phyloP scores from a whole-genome alignment of 2,329 filamentous ascomycete species.

The Fusarium tanahbumbuense region DNA sequence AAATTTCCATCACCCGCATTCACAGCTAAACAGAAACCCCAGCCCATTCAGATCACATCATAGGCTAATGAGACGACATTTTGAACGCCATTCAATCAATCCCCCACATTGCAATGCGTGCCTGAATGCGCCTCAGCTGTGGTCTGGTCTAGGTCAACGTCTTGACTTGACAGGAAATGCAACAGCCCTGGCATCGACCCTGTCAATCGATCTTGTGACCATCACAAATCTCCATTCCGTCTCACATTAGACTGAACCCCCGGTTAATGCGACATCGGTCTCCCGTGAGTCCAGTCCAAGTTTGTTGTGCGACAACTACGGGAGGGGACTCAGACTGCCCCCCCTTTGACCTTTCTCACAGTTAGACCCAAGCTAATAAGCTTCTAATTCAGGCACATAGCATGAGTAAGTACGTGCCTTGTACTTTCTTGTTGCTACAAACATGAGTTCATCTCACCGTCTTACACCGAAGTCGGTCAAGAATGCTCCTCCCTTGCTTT shows the following conservation, averaged over 20 bases:
- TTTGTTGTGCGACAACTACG: background rate
- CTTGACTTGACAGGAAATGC: constrained; percentile 23
- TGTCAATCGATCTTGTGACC: constrained; percentile 47
- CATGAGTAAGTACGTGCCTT: constrained; percentile 10
- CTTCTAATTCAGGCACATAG: constrained; percentile 21
- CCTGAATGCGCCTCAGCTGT: constrained; percentile 27
- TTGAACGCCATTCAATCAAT: constrained; percentile 17
- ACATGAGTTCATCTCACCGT: constrained; percentile 33
- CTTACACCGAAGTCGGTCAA: constrained; percentile 46
- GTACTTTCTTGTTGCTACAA: constrained; percentile 1
- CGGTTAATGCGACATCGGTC: constrained; percentile 43
- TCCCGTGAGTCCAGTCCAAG: constrained; percentile 26
- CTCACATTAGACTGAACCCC: constrained; percentile 39
- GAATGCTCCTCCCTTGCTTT: constrained; percentile 25
- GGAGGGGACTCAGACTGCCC: constrained; percentile 3
- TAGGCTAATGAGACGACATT: background rate
- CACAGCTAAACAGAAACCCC: background rate
- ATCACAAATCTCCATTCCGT: constrained; percentile 42
- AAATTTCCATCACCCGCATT: background rate
- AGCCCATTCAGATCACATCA: background rate
- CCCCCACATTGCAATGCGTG: constrained; percentile 30
- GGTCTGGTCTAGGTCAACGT: constrained; percentile 33
- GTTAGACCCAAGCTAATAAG: constrained; percentile 2
- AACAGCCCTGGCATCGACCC: constrained; percentile 27
- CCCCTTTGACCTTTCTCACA: constrained; percentile 9